phyloP scores from a whole-genome alignment of 2,329 filamentous ascomycete genomes.

The Plectosphaerella cucumerina region DNA sequence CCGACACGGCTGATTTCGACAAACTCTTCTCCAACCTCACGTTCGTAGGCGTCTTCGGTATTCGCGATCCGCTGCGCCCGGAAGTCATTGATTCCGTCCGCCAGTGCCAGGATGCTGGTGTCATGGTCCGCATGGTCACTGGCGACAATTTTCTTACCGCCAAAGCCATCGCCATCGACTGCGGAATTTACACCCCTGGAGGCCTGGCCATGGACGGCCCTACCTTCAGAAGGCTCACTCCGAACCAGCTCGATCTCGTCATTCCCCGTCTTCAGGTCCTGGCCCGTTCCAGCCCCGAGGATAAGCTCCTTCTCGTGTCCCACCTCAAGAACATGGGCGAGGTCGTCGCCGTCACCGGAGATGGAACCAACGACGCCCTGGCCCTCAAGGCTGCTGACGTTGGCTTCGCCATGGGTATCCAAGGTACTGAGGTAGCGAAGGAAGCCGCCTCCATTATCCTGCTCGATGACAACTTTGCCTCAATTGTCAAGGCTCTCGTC shows the following conservation, averaged over 20 bases:
- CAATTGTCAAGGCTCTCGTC: slow-evolving; percentile 56
- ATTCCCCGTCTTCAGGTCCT: slow-evolving; percentile 60
- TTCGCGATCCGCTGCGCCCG: slow-evolving; percentile 40
- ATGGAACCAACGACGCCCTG: slow-evolving; percentile 59
- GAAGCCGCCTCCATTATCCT: slow-evolving; percentile 60
- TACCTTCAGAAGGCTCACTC: slow-evolving; percentile 57
- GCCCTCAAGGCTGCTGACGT: slow-evolving; percentile 59
- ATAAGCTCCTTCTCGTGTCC: slow-evolving; percentile 60
- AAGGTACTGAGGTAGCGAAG: slow-evolving; percentile 59
- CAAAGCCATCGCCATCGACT: slow-evolving; percentile 68
- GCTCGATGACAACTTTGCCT: slow-evolving; percentile 57
- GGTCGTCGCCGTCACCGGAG: slow-evolving; percentile 55
- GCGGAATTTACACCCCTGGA: slow-evolving; percentile 59
- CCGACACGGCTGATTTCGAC: slow-evolving; percentile 9
- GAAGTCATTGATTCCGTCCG: slow-evolving; percentile 36
- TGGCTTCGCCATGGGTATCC: slow-evolving; percentile 59
- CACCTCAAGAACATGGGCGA: slow-evolving; percentile 59
- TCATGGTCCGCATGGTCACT: slow-evolving; percentile 44
- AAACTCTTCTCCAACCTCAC: slow-evolving; percentile 32
- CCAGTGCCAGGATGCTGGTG: slow-evolving; percentile 38
- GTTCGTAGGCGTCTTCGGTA: slow-evolving; percentile 48
- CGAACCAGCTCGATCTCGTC: slow-evolving; percentile 53
- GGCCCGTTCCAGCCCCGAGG: slow-evolving; percentile 62
- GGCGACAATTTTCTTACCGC: slow-evolving; percentile 59
- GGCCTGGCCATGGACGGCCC: slow-evolving; percentile 67